Evolutionary conservation across 129 eudicot species (phyloP), one percentile per base, ranked within the genome.

Genomic region (Chrysanthemum seticuspe): DNA sequence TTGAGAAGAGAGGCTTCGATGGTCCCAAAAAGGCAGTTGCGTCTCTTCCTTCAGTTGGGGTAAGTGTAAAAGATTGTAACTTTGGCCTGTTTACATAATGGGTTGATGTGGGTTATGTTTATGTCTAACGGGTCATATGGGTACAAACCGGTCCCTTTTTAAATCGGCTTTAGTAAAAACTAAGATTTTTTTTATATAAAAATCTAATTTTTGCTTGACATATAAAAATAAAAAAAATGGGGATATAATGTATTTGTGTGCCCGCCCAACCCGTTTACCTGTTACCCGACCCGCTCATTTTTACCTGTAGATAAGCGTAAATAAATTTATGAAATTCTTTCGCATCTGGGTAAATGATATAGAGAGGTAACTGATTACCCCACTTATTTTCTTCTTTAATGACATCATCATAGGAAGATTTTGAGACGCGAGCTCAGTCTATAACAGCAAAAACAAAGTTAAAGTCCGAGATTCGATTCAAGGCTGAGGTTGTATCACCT

Each of bases 21-120:
- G 76, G 64, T 68, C 72, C 94, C 11, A 73, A 72, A 67, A 90
- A 88, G 78, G 88, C 88, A 53, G 76, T 89, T 34, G 73, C 94
- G 40, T 78, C 96, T 79, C 99, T 95, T 80, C 94, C 97, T 78
- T 90, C 94, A 8, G 88, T 90, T 5, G 99, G 97, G 92, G 99
- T 95, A 84, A 62, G 82, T 62, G 47, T 7, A 40, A 40, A 40
- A 40, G 47, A 5, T 40, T 40, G 7, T 8, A 40, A 40, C 10
- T 7, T 40, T 40, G 47, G 47, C 47, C 47, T 40, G 47, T 40
- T 40, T 40, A 40, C 47, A 40, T 40, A 7, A 40, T 40, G 47
- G 47, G 47, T 40, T 10, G 10, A 40, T 40, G 9, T 40, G 47
- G 47, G 9, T 40, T 7, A 40, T 40, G 10, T 40, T 40, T 40